A percentile compares a stretch with the other conserved stretches of the same genome.
Evolutionary conservation across 2,329 filamentous ascomycete species (phyloP).

Genomic region (Calonectria ilicicola): DNA sequence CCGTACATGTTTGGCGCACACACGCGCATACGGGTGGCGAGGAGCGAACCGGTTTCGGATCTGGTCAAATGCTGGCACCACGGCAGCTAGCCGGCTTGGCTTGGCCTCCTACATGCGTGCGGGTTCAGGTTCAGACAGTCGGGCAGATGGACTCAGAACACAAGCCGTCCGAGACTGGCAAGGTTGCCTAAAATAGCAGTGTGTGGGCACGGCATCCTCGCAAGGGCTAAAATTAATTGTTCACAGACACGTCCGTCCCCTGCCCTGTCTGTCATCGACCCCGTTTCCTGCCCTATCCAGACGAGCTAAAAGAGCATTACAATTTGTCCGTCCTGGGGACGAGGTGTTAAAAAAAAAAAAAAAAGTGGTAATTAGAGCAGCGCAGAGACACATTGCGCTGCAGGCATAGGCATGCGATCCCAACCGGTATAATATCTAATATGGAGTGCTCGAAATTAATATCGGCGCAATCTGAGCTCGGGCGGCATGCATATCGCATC

Average conservation of each 20-base stretch:
- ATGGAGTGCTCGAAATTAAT: not conserved
- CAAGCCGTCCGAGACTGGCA: conserved; percentile 4
- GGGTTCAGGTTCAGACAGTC: not conserved
- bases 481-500: not conserved
- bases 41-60: not conserved
- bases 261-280: conserved; percentile 19
- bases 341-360: not conserved
- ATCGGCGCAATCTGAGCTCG: conserved; percentile 1
- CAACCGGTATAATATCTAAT: too few species aligned
- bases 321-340: not conserved
- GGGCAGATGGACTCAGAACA: not conserved
- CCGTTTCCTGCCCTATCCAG: conserved; percentile 14
- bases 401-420: not conserved
- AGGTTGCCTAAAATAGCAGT: conserved; percentile 19
- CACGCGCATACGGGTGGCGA: not conserved
- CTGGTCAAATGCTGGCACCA: not conserved
- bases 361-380: not conserved
- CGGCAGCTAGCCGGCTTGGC: not conserved
- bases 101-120: not conserved
- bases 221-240: conserved; percentile 29
- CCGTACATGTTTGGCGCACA: not conserved
- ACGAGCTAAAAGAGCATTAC: conserved; percentile 8
- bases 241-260: not conserved
- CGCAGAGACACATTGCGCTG: not conserved
- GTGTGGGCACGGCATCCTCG: not conserved